These are phyloP conservation scores for Heliocybe sulcata DNA, from an alignment of 1,284 basidiomycete species.

Conservation along the genomic window DNA sequence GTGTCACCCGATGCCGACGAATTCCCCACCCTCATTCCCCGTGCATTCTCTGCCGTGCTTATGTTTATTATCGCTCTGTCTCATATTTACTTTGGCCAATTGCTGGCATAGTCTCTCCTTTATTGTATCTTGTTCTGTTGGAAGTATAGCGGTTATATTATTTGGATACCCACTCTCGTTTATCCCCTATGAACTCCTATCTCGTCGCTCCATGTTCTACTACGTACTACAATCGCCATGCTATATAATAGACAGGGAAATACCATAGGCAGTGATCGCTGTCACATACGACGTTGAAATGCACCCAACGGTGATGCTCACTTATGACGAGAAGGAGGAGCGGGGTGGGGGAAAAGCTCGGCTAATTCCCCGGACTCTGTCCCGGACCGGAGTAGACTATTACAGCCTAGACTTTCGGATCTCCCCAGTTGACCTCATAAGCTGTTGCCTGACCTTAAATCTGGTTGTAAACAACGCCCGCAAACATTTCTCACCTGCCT, in stretches of 20 bases:
- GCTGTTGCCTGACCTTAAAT: neutral
- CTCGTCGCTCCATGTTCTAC: neutral
- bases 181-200: neutral
- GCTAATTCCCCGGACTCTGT: neutral
- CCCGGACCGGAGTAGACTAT: neutral
- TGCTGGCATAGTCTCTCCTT: conserved; percentile 6
- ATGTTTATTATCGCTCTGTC: conserved; percentile 9
- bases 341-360: neutral
- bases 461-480: neutral
- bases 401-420: neutral
- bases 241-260: neutral
- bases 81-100: neutral
- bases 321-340: neutral
- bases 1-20: neutral
- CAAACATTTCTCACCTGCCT: neutral
- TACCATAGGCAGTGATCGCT: neutral
- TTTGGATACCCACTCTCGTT: conserved; percentile 2
- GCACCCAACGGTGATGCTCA: too few species aligned
- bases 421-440: neutral
- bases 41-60: conserved; percentile 12
- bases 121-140: conserved; percentile 10
- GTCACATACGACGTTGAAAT: neutral
- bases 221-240: neutral
- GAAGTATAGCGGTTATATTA: neutral
- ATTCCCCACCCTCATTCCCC: conserved; percentile 7